Conservation (phyloP, 2,329 filamentous ascomycete genomes). For the Coniochaeta sp. region DNA sequence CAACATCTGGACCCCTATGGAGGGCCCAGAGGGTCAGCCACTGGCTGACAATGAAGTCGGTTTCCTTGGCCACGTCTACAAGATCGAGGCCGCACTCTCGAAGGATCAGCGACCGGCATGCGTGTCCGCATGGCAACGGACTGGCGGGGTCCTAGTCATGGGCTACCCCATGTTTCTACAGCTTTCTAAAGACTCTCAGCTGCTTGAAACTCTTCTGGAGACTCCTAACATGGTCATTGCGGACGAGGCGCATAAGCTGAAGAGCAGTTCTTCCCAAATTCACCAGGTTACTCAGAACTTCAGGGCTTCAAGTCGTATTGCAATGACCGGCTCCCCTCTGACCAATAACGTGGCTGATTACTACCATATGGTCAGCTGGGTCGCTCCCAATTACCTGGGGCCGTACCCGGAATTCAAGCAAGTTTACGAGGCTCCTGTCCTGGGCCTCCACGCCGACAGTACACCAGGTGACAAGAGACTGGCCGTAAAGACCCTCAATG, state of each 20-base stretch:
- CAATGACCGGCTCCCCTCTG: slow-evolving; percentile 79
- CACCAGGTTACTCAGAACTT: slow-evolving; percentile 51
- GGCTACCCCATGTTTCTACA: slow-evolving; percentile 64
- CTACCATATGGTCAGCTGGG: slow-evolving; percentile 81
- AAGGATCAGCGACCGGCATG: slow-evolving; percentile 20
- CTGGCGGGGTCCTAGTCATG: slow-evolving; percentile 68
- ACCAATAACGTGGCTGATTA: slow-evolving; percentile 82
- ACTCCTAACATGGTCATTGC: slow-evolving; percentile 68
- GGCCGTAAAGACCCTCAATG: slow-evolving; percentile 59
- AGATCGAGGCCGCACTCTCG: slow-evolving; percentile 38
- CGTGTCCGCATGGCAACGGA: slow-evolving; percentile 51
- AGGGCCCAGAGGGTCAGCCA: neutral
- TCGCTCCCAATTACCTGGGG: slow-evolving; percentile 72
- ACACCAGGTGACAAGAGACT: slow-evolving; percentile 42
- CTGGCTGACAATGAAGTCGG: slow-evolving; percentile 13
- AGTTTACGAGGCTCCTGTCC: slow-evolving; percentile 67
- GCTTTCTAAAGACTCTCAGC: slow-evolving; percentile 24
- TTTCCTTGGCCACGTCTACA: slow-evolving; percentile 48
- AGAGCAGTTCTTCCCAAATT: slow-evolving; percentile 52
- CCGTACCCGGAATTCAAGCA: slow-evolving; percentile 57
- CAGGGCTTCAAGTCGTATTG: slow-evolving; percentile 64
- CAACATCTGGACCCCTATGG: slow-evolving; percentile 54
- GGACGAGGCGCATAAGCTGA: slow-evolving; percentile 79
- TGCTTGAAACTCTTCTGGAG: slow-evolving; percentile 9
- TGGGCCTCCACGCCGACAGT: slow-evolving; percentile 64